phyloP scores from a whole-genome alignment of 306 rosid species.

The Prunus salicina region DNA sequence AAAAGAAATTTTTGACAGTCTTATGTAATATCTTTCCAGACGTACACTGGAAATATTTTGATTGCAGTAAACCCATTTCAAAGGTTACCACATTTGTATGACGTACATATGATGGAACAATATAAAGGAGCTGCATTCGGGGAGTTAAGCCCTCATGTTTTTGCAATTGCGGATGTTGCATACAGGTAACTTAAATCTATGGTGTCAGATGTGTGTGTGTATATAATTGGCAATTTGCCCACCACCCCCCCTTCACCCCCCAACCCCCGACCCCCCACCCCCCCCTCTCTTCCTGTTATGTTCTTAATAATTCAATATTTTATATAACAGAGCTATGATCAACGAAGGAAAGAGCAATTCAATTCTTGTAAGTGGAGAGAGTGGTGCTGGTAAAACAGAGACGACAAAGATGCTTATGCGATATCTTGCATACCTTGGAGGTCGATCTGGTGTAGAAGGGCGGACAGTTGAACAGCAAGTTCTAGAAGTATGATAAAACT shows the following conservation, averaged over 20 bases:
- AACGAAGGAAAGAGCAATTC: constrained; percentile 99
- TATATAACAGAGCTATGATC: constrained; percentile 79
- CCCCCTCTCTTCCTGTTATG: not conserved
- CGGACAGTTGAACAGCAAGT: constrained; percentile 99
- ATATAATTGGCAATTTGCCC: not conserved
- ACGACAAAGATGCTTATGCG: constrained; percentile 99
- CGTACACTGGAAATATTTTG: constrained; percentile 96
- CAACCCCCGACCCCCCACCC: too few species aligned
- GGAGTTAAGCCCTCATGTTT: constrained; percentile 99
- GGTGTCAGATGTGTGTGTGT: not conserved
- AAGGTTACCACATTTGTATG: constrained; percentile 94
- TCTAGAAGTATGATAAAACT: constrained; percentile 69
- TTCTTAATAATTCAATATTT: constrained; percentile 17
- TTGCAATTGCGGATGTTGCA: constrained; percentile 99
- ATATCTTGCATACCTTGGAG: constrained; percentile 97
- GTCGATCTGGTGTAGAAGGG: constrained; percentile 99
- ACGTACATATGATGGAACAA: constrained; percentile 98
- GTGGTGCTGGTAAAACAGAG: constrained; percentile 99
- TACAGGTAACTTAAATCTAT: constrained; percentile 61
- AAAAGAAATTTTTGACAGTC: constrained; percentile 18
- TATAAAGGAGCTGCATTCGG: constrained; percentile 97
- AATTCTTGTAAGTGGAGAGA: constrained; percentile 97
- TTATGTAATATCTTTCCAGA: constrained; percentile 56
- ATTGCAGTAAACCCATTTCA: constrained; percentile 99
- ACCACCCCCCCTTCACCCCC: not conserved